Percentiles rank a stretch among this genome's conserved stretches.
Evolutionary conservation across 129 eudicot genomes (phyloP).

Genomic region (Centella asiatica): DNA sequence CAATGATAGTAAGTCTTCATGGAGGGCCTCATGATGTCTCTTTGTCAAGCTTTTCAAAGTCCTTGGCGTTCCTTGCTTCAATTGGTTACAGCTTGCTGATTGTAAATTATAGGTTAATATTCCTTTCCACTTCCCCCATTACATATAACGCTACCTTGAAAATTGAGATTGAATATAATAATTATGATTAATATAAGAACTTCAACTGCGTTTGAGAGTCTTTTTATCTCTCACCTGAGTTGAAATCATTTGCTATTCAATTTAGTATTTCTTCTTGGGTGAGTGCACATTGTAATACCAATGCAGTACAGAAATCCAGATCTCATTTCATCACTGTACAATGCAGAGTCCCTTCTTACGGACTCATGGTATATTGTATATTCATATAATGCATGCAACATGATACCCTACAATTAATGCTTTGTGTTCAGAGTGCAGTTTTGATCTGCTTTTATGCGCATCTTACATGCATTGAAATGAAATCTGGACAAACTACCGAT

Average conservation of each 20-base stretch:
- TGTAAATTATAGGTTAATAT: constrained; percentile 71
- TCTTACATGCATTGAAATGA: not conserved
- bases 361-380: too few species aligned
- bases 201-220: too few species aligned
- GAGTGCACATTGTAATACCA: too few species aligned
- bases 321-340: too few species aligned
- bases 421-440: not conserved
- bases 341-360: too few species aligned
- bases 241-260: not conserved
- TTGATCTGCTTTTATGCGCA: not conserved
- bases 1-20: constrained; percentile 79
- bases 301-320: too few species aligned
- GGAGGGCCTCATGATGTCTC: constrained; percentile 83
- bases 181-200: too few species aligned
- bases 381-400: too few species aligned
- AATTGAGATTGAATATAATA: too few species aligned
- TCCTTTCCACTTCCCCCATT: not conserved
- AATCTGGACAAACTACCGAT: not conserved
- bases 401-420: too few species aligned
- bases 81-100: constrained; percentile 78
- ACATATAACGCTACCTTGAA: too few species aligned
- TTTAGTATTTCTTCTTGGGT: too few species aligned
- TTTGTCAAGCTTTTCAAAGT: constrained; percentile 63
- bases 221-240: not conserved
- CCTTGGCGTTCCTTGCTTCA: constrained; percentile 69